Evolutionary conservation across 768 basidiomycete genomes (phyloP).

Genomic region (Hirschioporus abietinus): DNA sequence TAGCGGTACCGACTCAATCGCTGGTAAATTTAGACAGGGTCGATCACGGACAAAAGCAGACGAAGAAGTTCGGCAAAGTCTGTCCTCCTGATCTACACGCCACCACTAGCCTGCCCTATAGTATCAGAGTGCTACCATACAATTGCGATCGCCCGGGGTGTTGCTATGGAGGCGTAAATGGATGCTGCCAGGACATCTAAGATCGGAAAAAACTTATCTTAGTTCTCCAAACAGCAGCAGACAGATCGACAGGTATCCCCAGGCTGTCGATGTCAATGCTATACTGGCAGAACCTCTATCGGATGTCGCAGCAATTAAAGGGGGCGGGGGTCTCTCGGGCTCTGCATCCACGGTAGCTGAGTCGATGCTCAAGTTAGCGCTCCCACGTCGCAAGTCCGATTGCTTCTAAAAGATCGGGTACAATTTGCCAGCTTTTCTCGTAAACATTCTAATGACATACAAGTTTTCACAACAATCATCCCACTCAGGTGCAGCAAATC

Average conservation of each 20-base stretch:
- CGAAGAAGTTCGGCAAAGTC: not conserved
- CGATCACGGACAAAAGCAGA: not conserved
- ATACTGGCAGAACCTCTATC: not conserved
- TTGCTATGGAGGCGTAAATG: too few relatives aligned
- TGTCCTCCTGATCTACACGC: not conserved
- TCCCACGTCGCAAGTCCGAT: not conserved
- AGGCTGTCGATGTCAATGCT: not conserved
- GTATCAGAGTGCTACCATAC: too few relatives aligned
- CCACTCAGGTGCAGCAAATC: too few relatives aligned
- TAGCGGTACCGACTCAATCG: not conserved
- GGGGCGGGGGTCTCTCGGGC: too few relatives aligned
- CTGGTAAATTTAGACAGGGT: not conserved
- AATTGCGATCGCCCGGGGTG: too few relatives aligned
- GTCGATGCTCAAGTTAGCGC: not conserved
- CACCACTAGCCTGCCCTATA: too few relatives aligned
- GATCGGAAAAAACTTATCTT: not conserved
- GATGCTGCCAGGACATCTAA: too few relatives aligned
- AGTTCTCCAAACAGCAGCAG: not conserved
- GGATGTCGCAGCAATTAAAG: not conserved
- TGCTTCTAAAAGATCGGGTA: not conserved
- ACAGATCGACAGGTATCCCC: not conserved
- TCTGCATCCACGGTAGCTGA: too few relatives aligned
- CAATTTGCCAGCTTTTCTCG: not conserved
- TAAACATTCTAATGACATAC: not conserved
- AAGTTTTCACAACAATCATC: too few relatives aligned